Percentiles rank a stretch among this genome's conserved stretches.
These are phyloP conservation scores for Salisapilia sapeloensis DNA, from an alignment of 352 stramenopile species.

Conservation along the genomic window DNA sequence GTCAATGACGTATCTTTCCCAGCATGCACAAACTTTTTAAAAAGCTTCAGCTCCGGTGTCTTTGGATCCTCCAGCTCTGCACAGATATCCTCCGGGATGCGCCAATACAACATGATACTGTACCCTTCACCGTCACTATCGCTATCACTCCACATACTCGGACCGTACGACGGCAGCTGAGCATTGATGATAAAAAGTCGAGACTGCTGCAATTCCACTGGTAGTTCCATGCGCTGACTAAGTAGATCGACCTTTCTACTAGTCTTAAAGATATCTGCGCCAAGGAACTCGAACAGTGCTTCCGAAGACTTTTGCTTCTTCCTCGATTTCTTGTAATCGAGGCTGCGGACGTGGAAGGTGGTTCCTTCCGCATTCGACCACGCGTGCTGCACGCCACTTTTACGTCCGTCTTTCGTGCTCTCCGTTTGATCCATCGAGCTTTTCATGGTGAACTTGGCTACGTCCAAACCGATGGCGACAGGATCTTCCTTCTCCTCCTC, in stretches of 20 bases:
- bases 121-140: constrained; percentile 49
- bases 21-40: constrained; percentile 58
- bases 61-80: constrained; percentile 44
- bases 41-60: constrained; percentile 28
- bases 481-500: too few species aligned
- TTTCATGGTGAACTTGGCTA: constrained; percentile 38
- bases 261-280: constrained; percentile 50
- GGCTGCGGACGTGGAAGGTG: constrained; percentile 48
- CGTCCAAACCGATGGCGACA: too few species aligned
- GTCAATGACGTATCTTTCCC: constrained; percentile 44
- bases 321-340: constrained; percentile 70
- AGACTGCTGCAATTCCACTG: constrained; percentile 24
- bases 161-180: constrained; percentile 60
- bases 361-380: constrained; percentile 30
- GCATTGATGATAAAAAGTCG: constrained; percentile 72
- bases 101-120: constrained; percentile 68
- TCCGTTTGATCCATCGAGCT: constrained; percentile 32
- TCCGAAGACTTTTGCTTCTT: constrained; percentile 42
- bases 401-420: constrained; percentile 22
- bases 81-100: constrained; percentile 39
- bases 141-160: constrained; percentile 51
- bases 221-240: constrained; percentile 48
- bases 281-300: constrained; percentile 67
- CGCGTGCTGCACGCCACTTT: constrained; percentile 32
- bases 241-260: constrained; percentile 59